These are phyloP conservation scores for Murraya koenigii DNA, from an alignment of 345 rosid genomes.

Conservation along the genomic window DNA sequence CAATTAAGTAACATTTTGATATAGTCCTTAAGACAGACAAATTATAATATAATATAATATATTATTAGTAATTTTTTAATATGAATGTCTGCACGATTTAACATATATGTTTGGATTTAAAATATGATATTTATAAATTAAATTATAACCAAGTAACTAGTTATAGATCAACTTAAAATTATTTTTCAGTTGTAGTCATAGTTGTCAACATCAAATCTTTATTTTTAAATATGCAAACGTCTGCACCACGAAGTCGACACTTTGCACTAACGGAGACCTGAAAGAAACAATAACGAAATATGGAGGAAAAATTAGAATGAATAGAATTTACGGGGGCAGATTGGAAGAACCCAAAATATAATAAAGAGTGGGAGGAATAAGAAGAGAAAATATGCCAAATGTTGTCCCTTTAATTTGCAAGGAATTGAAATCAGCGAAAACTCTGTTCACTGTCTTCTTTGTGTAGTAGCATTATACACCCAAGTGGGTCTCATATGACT, in stretches of 20 bases:
- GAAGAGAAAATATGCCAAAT: slow-evolving; percentile 1
- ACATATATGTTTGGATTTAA: accelerated
- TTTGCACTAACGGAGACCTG: neutral
- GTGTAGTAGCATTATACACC: neutral
- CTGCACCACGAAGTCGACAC: neutral
- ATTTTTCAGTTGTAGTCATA: too few species aligned
- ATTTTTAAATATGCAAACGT: too few species aligned
- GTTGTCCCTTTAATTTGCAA: slow-evolving; percentile 25
- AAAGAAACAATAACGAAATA: neutral
- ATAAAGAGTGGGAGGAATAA: neutral
- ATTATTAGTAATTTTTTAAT: too few species aligned
- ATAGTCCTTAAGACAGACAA: accelerated
- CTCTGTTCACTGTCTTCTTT: neutral
- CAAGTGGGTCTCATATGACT: slow-evolving; percentile 23
- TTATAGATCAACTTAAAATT: too few species aligned
- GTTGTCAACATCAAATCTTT: too few species aligned
- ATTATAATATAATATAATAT: too few species aligned
- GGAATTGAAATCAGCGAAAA: neutral
- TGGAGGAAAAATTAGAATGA: neutral
- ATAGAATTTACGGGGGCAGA: neutral
- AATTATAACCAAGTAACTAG: too few species aligned
- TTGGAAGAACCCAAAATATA: neutral
- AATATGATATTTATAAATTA: accelerated
- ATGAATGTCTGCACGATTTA: accelerated
- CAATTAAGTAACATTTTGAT: too few species aligned